Evolutionary conservation across 2,329 filamentous ascomycete genomes (phyloP), one percentile per base, ranked within the genome.

Genomic region (Pseudogymnoascus sp.): DNA sequence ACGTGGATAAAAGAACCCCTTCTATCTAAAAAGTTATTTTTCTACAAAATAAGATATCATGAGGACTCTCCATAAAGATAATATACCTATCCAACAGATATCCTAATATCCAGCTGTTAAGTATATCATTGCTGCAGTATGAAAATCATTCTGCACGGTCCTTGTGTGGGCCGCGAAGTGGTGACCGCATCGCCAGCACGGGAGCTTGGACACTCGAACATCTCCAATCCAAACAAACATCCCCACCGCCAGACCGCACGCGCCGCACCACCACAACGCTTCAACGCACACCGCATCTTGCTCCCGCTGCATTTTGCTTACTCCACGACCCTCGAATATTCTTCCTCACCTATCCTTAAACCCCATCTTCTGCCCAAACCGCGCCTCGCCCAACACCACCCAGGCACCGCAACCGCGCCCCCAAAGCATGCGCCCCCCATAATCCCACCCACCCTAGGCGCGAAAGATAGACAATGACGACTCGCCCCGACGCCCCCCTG

Each of bases 161-260:
- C 23, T 26, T 10, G 23, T 29, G 23, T 52, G 43, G 43, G 43
- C 23, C 43, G 23, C 43, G 7, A n/a, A 14, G 23, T 31, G 43
- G 23, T 52, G 43, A 52, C 43, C 43, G 43, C 43, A 52, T 52
- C 43, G 10, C 14, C 23, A 31, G 6, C 43, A 29, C 23, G 19
- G 23, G 14, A 31, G 43, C 43, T 52, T 52, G 43, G 43, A 52
- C 43, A 52, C 43, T 31, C 43, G 14, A 33, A 33, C 31, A 31
- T 45, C 23, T 31, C 43, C 23, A 52, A 31, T 52, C 43, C 43
- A 52, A 52, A 52, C 43, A 52, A 52, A 52, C 43, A 52, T 52
- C 43, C 43, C 43, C 23, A 52, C 43, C 23, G 23, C 43, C 14
- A n/a, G 14, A n/a, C 23, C n/a, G 7, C 23, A 52, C 43, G 43